Conservation (phyloP, 2,329 filamentous ascomycete genomes). For the Nothomitra cinnamomea region DNA sequence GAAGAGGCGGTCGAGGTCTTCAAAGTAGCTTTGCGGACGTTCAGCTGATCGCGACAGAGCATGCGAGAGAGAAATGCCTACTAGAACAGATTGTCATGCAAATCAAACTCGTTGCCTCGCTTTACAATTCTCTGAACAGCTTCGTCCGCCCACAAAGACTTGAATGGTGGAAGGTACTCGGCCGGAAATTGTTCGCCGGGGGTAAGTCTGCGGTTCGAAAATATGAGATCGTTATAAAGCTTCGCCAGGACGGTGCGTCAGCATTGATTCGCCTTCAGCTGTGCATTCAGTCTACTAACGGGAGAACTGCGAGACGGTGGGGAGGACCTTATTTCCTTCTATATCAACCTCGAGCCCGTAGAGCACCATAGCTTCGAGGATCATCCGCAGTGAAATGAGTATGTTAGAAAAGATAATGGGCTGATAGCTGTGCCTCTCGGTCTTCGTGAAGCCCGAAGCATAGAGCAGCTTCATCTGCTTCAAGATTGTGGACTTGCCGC, state of each 20-base stretch:
- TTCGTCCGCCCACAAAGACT: conserved; percentile 63
- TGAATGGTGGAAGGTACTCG: conserved; percentile 67
- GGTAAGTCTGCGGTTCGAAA: conserved; percentile 66
- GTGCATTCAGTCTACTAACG: too few species aligned
- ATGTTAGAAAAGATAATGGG: conserved; percentile 93
- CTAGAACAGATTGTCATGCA: conserved; percentile 93
- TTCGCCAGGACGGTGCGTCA: too few species aligned
- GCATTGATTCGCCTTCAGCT: too few species aligned
- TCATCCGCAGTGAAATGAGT: conserved; percentile 76
- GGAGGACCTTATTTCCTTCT: too few species aligned
- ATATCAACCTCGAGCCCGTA: too few species aligned
- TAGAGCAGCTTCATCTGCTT: conserved; percentile 99
- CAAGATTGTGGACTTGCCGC: conserved; percentile 87
- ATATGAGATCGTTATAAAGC: conserved; percentile 59
- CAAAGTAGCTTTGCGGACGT: conserved; percentile 51
- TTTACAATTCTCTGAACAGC: conserved; percentile 77
- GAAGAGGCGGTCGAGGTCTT: conserved; percentile 60
- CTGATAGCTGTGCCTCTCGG: conserved; percentile 69
- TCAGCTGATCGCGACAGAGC: conserved; percentile 6
- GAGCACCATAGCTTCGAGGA: conserved; percentile 86
- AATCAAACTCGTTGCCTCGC: conserved; percentile 89
- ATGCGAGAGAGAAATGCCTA: conserved; percentile 33
- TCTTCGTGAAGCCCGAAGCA: conserved; percentile 74
- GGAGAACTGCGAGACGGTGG: conserved; percentile 53
- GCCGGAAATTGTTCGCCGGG: conserved; percentile 64